Percentiles rank a stretch among this genome's conserved stretches.
These are phyloP conservation scores for Oenanthe javanica DNA, from an alignment of 140 eudicot species.

Conservation along the genomic window DNA sequence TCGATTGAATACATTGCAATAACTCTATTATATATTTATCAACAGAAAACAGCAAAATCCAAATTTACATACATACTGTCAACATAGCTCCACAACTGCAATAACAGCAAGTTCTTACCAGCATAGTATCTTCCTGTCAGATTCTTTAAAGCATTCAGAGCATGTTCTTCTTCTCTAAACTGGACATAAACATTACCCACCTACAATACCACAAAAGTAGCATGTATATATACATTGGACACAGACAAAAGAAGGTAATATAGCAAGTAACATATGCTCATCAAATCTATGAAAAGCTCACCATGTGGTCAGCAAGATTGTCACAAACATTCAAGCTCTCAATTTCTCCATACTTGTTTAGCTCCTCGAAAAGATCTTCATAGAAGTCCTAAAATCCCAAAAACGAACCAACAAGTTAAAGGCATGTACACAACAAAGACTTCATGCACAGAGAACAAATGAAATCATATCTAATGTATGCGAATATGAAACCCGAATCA, in stretches of 20 bases:
- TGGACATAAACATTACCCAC: conserved; percentile 97
- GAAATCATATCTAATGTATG: not conserved
- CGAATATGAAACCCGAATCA: not conserved
- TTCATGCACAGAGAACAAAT: not conserved
- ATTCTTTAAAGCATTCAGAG: conserved; percentile 73
- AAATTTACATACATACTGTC: not conserved
- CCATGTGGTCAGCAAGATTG: conserved; percentile 98
- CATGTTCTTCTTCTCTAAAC: conserved; percentile 93
- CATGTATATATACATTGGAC: not conserved
- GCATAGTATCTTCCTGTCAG: conserved; percentile 84
- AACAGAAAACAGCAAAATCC: not conserved
- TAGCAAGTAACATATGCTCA: not conserved
- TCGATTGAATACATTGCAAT: not conserved
- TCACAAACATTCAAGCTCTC: conserved; percentile 94
- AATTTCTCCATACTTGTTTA: conserved; percentile 85
- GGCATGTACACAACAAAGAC: not conserved
- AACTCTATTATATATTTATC: not conserved
- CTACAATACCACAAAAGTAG: conserved; percentile 29
- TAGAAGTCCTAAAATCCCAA: conserved; percentile 49
- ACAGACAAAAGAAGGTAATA: not conserved
- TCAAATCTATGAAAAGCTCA: conserved; percentile 16
- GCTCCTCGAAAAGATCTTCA: conserved; percentile 91
- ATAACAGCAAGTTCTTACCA: conserved; percentile 29
- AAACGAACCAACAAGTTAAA: not conserved
- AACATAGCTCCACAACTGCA: not conserved